These are phyloP conservation scores for Kwoniella botswanensis DNA, from an alignment of 768 basidiomycete species.

Conservation along the genomic window DNA sequence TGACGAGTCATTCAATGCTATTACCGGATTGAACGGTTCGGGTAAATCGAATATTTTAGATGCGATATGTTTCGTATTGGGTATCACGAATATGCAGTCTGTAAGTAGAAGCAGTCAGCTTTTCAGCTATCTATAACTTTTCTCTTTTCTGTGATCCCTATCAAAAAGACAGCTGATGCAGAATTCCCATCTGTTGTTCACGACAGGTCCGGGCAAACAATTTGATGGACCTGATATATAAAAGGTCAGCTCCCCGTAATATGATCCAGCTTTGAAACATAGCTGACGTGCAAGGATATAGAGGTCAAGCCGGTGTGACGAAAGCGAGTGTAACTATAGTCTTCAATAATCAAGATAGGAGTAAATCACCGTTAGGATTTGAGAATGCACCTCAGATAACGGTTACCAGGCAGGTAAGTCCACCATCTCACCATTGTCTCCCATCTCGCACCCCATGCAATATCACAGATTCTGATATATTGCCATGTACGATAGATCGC, in stretches of 20 bases:
- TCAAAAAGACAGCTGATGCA: too few relatives aligned
- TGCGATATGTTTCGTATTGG: conserved; percentile 97
- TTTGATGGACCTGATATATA: conserved; percentile 98
- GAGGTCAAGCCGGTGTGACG: conserved; percentile 90
- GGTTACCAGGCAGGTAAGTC: conserved; percentile 85
- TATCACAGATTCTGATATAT: not conserved
- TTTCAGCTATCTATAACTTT: too few relatives aligned
- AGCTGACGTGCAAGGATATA: conserved; percentile 16
- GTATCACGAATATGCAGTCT: conserved; percentile 94
- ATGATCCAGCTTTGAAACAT: not conserved
- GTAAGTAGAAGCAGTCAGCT: conserved; percentile 60
- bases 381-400: conserved; percentile 86
- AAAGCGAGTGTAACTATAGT: conserved; percentile 98
- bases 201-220: conserved; percentile 64
- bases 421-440: not conserved
- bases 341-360: conserved; percentile 92
- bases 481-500: conserved; percentile 68
- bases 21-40: conserved; percentile 77
- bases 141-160: not conserved
- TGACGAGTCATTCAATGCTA: conserved; percentile 98
- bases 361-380: conserved; percentile 79
- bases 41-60: conserved; percentile 99
- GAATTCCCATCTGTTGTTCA: too few relatives aligned
- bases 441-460: not conserved
- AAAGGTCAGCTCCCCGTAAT: conserved; percentile 63